Percentiles rank a stretch among this genome's conserved stretches.
Evolutionary conservation across 75 land plant species (phyloP).

Genomic region (Gnetum montanum): DNA sequence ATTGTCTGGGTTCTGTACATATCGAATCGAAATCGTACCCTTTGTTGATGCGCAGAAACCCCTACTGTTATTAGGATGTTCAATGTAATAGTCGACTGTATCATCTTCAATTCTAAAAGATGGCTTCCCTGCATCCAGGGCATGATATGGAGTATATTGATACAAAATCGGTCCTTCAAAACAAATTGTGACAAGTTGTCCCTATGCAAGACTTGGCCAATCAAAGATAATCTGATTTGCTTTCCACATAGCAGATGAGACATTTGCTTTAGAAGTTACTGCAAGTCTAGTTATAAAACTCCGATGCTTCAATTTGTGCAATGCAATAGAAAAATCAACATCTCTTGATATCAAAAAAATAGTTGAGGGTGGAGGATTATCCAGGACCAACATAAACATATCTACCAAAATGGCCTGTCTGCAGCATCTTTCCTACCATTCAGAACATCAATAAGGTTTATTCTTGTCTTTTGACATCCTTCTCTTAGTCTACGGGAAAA

Average conservation of each 20-base stretch:
- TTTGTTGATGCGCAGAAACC: too few species aligned
- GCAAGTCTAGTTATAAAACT: conserved; percentile 79
- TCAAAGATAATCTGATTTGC: conserved; percentile 87
- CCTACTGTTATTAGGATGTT: too few species aligned
- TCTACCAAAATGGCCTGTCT: conserved; percentile 94
- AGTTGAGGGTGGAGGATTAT: conserved; percentile 85
- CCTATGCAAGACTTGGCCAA: conserved; percentile 83
- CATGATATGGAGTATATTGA: too few species aligned
- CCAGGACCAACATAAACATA: conserved; percentile 95
- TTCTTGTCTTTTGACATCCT: conserved; percentile 94
- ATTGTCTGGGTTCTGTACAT: too few species aligned
- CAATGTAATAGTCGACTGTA: too few species aligned
- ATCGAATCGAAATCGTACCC: too few species aligned
- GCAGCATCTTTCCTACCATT: conserved; percentile 96
- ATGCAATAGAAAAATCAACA: conserved; percentile 91
- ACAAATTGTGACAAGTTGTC: too few species aligned
- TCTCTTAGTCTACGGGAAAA: conserved; percentile 83
- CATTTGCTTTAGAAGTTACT: conserved; percentile 63
- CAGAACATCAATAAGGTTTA: conserved; percentile 91
- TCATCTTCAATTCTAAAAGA: too few species aligned
- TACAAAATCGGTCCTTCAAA: too few species aligned
- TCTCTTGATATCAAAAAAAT: conserved; percentile 90
- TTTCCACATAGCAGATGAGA: conserved; percentile 67
- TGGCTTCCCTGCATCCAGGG: too few species aligned
- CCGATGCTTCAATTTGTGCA: conserved; percentile 86